Conservation (phyloP, 768 basidiomycete species). For the Tricholoma hemisulphureum region DNA sequence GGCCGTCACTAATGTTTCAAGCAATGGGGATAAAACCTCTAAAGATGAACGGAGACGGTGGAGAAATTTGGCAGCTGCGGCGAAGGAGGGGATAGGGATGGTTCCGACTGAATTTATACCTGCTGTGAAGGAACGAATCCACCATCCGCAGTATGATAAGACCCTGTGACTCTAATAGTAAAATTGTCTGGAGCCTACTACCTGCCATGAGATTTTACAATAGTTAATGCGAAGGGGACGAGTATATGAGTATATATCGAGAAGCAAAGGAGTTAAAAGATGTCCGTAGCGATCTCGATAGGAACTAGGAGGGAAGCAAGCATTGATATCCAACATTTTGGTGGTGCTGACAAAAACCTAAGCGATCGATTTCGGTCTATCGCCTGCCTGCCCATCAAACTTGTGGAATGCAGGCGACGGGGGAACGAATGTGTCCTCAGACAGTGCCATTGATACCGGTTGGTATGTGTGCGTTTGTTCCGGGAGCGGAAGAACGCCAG, state of each 20-base stretch:
- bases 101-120: conserved; percentile 16
- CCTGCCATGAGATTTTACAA: conserved; percentile 1
- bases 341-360: conserved; percentile 15
- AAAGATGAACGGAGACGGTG: conserved; percentile 28
- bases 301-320: neutral
- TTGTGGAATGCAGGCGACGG: conserved; percentile 58
- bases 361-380: conserved; percentile 46
- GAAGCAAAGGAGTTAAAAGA: neutral
- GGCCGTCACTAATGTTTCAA: conserved; percentile 35
- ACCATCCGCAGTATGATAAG: neutral
- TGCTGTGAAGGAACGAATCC: conserved; percentile 3
- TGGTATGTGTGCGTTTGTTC: conserved; percentile 53
- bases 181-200: conserved; percentile 1
- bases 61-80: conserved; percentile 24
- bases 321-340: neutral
- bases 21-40: conserved; percentile 13
- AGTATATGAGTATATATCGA: neutral
- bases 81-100: conserved; percentile 8
- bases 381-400: conserved; percentile 37
- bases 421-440: conserved; percentile 58
- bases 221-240: neutral
- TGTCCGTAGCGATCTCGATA: neutral
- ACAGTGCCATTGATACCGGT: conserved; percentile 68
- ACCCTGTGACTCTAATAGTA: conserved; percentile 1
- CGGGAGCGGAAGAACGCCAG: conserved; percentile 23